Conservation (phyloP, 2,329 filamentous ascomycete species). For the Chrysosphaeria jannelii region DNA sequence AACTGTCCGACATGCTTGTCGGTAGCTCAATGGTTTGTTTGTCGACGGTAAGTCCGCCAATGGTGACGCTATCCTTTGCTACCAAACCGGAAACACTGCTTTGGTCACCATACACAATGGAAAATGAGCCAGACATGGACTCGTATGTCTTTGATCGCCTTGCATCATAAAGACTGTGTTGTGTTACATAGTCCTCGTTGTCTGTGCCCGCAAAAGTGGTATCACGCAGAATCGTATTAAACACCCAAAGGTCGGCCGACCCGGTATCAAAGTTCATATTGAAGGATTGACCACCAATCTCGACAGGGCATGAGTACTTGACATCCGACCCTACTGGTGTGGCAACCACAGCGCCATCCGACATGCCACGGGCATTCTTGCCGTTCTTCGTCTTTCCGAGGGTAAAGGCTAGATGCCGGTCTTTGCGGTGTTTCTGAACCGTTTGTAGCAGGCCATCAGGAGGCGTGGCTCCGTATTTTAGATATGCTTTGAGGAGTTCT, state of each 20-base stretch:
- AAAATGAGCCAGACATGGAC: slow-evolving; percentile 27
- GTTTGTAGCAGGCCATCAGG: no score
- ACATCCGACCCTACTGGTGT: no score
- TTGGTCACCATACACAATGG: slow-evolving; percentile 38
- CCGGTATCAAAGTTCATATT: no score
- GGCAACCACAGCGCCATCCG: no score
- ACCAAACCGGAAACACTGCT: slow-evolving; percentile 32
- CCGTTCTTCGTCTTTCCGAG: no score
- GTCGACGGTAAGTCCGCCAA: slow-evolving; percentile 30
- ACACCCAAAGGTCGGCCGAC: slow-evolving; percentile 46
- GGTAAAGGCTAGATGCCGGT: no score
- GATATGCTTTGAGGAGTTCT: no score
- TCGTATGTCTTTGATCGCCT: slow-evolving; percentile 10
- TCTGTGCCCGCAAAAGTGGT: slow-evolving; percentile 12
- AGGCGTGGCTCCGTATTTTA: no score
- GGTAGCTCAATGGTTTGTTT: slow-evolving; percentile 39
- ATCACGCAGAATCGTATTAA: slow-evolving; percentile 31
- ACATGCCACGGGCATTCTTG: no score
- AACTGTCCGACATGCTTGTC: slow-evolving; percentile 22
- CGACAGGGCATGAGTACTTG: no score
- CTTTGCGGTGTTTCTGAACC: no score
- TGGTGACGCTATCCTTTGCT: slow-evolving; percentile 33
- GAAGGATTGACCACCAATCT: no score
- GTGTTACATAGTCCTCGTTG: slow-evolving; percentile 17
- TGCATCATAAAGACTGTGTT: slow-evolving; percentile 9